These are phyloP conservation scores for Colletotrichum plurivorum DNA, from an alignment of 2,329 filamentous ascomycete species.

Conservation along the genomic window DNA sequence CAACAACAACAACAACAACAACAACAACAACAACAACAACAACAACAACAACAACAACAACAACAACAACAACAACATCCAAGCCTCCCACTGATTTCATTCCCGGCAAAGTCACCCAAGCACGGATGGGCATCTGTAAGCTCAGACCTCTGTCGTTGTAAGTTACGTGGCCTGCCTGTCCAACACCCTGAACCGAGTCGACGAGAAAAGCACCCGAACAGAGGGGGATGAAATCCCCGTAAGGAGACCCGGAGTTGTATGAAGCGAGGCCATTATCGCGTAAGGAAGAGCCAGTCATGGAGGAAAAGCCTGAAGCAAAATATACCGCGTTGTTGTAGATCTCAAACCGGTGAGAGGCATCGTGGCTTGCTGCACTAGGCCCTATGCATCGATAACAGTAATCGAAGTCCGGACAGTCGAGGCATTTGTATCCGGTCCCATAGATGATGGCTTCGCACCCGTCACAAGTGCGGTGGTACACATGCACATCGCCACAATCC, in stretches of 20 bases:
- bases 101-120: background rate
- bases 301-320: no score
- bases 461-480: background rate
- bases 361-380: no score
- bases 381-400: background rate
- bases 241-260: background rate
- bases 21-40: no score
- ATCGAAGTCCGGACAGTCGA: background rate
- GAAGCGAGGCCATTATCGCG: background rate
- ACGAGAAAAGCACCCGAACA: background rate
- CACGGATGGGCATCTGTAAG: background rate
- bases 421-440: background rate
- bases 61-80: no score
- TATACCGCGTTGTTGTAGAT: background rate
- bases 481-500: background rate
- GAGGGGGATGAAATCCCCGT: background rate
- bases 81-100: background rate
- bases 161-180: background rate
- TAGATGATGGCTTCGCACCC: background rate
- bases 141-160: background rate
- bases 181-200: background rate
- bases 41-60: no score
- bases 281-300: no score
- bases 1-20: no score
- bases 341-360: background rate